These are phyloP conservation scores for Poronia punctata DNA, from an alignment of 495 filamentous ascomycete genomes.

Conservation along the genomic window DNA sequence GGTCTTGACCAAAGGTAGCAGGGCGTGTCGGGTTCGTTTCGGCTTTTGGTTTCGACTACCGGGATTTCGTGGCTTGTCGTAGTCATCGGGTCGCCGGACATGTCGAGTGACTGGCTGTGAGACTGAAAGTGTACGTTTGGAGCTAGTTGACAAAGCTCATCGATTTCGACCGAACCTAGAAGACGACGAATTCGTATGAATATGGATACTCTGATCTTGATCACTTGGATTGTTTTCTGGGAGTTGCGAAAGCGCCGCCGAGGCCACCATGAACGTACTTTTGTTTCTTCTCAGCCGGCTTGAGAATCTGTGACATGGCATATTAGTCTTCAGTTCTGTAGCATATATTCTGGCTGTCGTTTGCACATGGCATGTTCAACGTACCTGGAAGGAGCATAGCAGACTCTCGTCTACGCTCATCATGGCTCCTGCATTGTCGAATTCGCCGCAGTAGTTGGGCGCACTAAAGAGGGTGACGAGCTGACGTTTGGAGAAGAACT, in stretches of 20 bases:
- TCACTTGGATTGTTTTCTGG: constrained; percentile 84
- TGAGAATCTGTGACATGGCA: constrained; percentile 71
- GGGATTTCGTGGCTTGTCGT: constrained; percentile 3
- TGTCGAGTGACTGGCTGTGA: constrained; percentile 19
- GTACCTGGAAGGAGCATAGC: constrained; percentile 97
- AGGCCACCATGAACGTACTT: constrained; percentile 96
- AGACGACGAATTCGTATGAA: constrained; percentile 80
- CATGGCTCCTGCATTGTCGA: constrained; percentile 99
- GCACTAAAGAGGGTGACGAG: constrained; percentile 96
- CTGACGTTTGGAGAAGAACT: constrained; percentile 98
- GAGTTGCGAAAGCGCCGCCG: constrained; percentile 83
- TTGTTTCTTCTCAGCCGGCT: constrained; percentile 99
- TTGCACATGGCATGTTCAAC: constrained; percentile 20
- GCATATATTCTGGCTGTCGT: not conserved
- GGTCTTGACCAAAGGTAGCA: constrained; percentile 9
- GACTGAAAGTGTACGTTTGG: constrained; percentile 15
- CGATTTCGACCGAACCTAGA: constrained; percentile 88
- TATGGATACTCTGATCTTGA: constrained; percentile 63
- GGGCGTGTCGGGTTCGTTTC: constrained; percentile 1
- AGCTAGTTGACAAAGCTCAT: constrained; percentile 48
- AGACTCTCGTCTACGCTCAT: constrained; percentile 99
- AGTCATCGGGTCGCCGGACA: constrained; percentile 10
- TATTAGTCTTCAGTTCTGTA: constrained; percentile 17
- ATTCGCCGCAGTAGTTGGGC: constrained; percentile 98
- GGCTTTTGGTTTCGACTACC: constrained; percentile 5